Base-by-base conservation (phyloP, 1,284 basidiomycete genomes). In the Ustilago tritici region DNA sequence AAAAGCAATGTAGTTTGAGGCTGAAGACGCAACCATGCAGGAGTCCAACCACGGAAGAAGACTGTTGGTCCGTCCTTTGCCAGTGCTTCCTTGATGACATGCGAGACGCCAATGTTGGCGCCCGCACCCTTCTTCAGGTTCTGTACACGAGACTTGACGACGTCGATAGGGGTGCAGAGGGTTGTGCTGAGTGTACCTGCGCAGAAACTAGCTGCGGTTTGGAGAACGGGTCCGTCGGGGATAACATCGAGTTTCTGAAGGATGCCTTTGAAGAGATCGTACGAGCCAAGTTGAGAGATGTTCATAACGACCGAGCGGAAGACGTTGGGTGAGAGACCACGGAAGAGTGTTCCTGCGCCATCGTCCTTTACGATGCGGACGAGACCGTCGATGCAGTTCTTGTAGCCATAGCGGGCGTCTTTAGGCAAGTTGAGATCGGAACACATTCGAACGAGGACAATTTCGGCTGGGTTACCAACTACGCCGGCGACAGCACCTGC, bases 111-210 rank as follows among this genome's bases (percentile, higher is more conserved):
- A 8, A 69, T 46, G 34, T 67, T 72, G 28, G 49, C 72, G 5
- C 71, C 71, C 0, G 62, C 72, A 40, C 80, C 74, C 59, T 72
- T 68, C 50, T 84, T 84, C 88, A 89, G 88, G 10, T 78, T 78
- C 71, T 78, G 76, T 1, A 78, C 65, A 31, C 76, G 76, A 38
- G 67, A 70, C 43, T 70, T 76, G 65, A 81, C 78, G 9, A 74
- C 76, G 38, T 85, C 84, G 56, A 81, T 84, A 14, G 79, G 78
- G 3, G 74, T 73, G 61, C 85, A 81, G 38, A 81, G 71, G 19
- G 79, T 89, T 4, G 89, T 90, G 14, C 89, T 88, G n/a, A 89
- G 87, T 14, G 89, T 89, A 1, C 89, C 89, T 0, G 89, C 87
- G 15, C 71, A 74, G 68, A 78, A 78, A 38, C 57, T 62, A 19